Evolutionary conservation across 768 basidiomycete genomes (phyloP).

Genomic region (Xerocomus potaroensis): DNA sequence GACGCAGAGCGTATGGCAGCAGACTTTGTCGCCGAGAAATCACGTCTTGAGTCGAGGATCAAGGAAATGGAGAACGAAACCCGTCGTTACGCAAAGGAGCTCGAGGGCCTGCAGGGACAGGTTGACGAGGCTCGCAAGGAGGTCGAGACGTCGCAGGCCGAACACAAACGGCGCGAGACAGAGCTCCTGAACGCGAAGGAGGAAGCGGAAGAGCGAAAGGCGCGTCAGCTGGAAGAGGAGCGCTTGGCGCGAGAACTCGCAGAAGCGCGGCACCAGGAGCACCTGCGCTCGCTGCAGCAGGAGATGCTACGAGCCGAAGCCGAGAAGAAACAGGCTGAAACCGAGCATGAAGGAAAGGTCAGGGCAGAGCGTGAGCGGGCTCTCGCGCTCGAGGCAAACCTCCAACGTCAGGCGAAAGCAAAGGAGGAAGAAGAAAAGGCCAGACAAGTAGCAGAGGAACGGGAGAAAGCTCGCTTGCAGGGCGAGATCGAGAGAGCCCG

Average conservation of each 20-base stretch:
- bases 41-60: conserved; percentile 28
- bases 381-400: conserved; percentile 27
- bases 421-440: conserved; percentile 25
- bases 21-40: conserved; percentile 37
- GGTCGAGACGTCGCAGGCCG: conserved; percentile 24
- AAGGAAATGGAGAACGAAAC: conserved; percentile 26
- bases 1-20: conserved; percentile 40
- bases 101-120: conserved; percentile 27
- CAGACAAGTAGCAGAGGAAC: conserved; percentile 22
- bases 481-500: conserved; percentile 26
- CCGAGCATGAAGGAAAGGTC: conserved; percentile 26
- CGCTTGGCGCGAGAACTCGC: conserved; percentile 25
- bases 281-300: conserved; percentile 25
- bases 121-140: conserved; percentile 26
- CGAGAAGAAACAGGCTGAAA: conserved; percentile 18
- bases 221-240: conserved; percentile 29
- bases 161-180: conserved; percentile 25
- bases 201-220: conserved; percentile 27
- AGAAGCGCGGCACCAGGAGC: conserved; percentile 28
- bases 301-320: conserved; percentile 25
- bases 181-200: conserved; percentile 25
- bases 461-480: conserved; percentile 27
- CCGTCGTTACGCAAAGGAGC: conserved; percentile 10
- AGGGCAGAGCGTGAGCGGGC: conserved; percentile 27
- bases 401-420: conserved; percentile 23